Percentiles rank a stretch among this genome's conserved stretches.
Conservation (phyloP, 805 yeast species). For the Candida coquimbonensis region DNA sequence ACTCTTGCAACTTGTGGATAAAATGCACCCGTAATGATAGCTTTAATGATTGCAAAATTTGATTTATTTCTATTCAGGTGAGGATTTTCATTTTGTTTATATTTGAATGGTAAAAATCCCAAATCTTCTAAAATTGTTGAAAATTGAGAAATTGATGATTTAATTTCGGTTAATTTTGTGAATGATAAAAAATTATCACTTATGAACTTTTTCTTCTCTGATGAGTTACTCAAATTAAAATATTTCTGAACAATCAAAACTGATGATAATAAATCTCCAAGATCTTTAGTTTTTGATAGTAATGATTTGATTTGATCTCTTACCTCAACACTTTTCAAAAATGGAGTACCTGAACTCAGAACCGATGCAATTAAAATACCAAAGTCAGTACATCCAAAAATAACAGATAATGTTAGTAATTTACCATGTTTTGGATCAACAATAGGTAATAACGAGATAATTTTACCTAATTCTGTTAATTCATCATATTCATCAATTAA, state of each 20-base stretch:
- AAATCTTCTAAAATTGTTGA: slow-evolving; percentile 65
- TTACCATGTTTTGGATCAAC: slow-evolving; percentile 82
- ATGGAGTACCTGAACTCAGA: slow-evolving; percentile 68
- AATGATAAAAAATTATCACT: slow-evolving; percentile 55
- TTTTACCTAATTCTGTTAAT: slow-evolving; percentile 73
- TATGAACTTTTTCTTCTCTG: slow-evolving; percentile 37
- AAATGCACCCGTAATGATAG: slow-evolving; percentile 72
- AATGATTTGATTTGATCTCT: slow-evolving; percentile 55
- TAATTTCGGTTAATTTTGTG: slow-evolving; percentile 61
- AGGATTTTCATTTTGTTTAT: slow-evolving; percentile 24
- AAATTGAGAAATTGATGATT: slow-evolving; percentile 64
- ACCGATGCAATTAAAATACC: slow-evolving; percentile 80
- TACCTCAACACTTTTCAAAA: slow-evolving; percentile 52
- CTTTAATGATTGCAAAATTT: slow-evolving; percentile 47
- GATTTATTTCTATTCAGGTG: slow-evolving; percentile 44
- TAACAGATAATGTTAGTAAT: slow-evolving; percentile 66
- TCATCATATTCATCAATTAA: slow-evolving; percentile 45
- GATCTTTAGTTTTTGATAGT: slow-evolving; percentile 32
- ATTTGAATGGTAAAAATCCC: slow-evolving; percentile 62
- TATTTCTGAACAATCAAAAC: slow-evolving; percentile 55
- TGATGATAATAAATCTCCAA: slow-evolving; percentile 74
- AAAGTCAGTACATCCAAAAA: slow-evolving; percentile 74
- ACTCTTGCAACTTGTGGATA: slow-evolving; percentile 81
- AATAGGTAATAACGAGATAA: slow-evolving; percentile 74
- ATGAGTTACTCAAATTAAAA: slow-evolving; percentile 21